These are phyloP conservation scores for Tetrapisispora pingtungensis DNA, from an alignment of 805 yeast genomes.

Conservation along the genomic window DNA sequence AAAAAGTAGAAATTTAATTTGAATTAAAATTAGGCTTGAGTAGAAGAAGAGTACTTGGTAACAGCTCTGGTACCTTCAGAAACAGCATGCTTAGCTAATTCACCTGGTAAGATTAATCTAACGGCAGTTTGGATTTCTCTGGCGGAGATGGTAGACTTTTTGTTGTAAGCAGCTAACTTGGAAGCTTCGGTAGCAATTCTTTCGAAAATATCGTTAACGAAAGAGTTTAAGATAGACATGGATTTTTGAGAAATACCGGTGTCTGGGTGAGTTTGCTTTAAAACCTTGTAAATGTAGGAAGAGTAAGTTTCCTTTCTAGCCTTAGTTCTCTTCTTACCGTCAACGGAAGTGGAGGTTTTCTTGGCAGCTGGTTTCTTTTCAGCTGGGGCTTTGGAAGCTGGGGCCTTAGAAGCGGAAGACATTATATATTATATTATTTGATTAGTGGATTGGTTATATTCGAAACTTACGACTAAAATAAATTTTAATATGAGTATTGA, in stretches of 20 bases:
- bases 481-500: no score
- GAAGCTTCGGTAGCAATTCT: slow-evolving; percentile 98
- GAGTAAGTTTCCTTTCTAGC: slow-evolving; percentile 97
- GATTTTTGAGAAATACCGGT: slow-evolving; percentile 99
- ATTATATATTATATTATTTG: slow-evolving; percentile 28
- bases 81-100: slow-evolving; percentile 96
- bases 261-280: slow-evolving; percentile 98
- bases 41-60: slow-evolving; percentile 79
- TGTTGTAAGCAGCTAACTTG: slow-evolving; percentile 96
- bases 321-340: slow-evolving; percentile 88
- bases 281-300: slow-evolving; percentile 95
- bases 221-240: slow-evolving; percentile 97
- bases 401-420: slow-evolving; percentile 58
- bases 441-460: not conserved
- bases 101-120: slow-evolving; percentile 96
- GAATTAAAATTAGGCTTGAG: slow-evolving; percentile 40
- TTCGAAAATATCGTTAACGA: slow-evolving; percentile 95
- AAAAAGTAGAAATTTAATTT: slow-evolving; percentile 20
- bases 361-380: slow-evolving; percentile 60
- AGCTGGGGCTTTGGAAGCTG: slow-evolving; percentile 27
- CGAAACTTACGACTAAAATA: no score
- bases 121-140: slow-evolving; percentile 99
- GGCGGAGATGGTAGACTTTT: slow-evolving; percentile 94
- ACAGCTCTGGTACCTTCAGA: slow-evolving; percentile 98
- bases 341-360: slow-evolving; percentile 74